These are phyloP conservation scores for Candida nonsorbophila DNA, from an alignment of 805 yeast species.

Conservation along the genomic window DNA sequence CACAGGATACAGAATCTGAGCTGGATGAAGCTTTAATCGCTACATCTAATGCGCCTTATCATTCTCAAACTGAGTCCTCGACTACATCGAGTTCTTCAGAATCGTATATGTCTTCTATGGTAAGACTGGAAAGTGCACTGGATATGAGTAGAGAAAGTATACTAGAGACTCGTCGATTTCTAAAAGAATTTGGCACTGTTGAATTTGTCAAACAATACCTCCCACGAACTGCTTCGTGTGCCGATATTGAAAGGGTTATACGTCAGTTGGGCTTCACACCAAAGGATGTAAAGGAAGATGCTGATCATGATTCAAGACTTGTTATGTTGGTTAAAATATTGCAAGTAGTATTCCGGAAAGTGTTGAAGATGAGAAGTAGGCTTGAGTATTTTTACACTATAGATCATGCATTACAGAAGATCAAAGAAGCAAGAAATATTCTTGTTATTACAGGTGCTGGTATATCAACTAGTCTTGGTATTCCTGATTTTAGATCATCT, in stretches of 20 bases:
- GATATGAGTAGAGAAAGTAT: no score
- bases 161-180: constrained; percentile 37
- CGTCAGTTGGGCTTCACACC: constrained; percentile 58
- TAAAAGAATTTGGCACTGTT: constrained; percentile 57
- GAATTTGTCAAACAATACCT: constrained; percentile 57
- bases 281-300: constrained; percentile 18
- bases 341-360: constrained; percentile 62
- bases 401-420: constrained; percentile 50
- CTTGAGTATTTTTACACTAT: constrained; percentile 50
- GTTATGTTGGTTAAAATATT: constrained; percentile 46
- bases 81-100: no score
- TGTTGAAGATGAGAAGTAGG: constrained; percentile 50
- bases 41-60: no score
- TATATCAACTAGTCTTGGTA: constrained; percentile 39
- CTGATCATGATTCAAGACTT: constrained; percentile 34
- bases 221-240: constrained; percentile 54
- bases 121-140: no score
- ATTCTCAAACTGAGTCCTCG: no score
- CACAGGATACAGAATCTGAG: no score
- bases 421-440: constrained; percentile 44
- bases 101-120: no score
- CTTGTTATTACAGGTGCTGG: constrained; percentile 43
- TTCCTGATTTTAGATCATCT: constrained; percentile 41
- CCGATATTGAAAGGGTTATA: constrained; percentile 53
- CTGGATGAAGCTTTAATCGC: no score